Conservation (phyloP, 257 asterid species). For the Nicotiana noctiflora region DNA sequence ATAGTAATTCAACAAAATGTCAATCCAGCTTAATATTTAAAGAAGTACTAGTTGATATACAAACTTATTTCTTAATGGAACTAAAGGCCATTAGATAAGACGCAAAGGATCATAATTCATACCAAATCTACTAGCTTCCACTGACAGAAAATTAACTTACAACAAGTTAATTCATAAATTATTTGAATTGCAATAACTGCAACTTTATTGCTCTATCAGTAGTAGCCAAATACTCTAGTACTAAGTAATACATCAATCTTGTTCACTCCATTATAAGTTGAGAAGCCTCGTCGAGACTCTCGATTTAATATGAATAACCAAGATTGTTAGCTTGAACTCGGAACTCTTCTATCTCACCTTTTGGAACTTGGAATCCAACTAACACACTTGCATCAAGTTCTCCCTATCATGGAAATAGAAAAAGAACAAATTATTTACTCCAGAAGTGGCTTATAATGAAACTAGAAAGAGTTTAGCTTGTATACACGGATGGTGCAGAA, state of each 20-base stretch:
- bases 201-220: not conserved
- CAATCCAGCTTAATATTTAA: too few species aligned
- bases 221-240: not conserved
- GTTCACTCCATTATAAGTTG: conserved; percentile 53
- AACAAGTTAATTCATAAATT: too few species aligned
- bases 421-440: not conserved
- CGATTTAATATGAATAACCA: conserved; percentile 61
- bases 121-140: too few species aligned
- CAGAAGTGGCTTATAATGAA: not conserved
- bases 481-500: not conserved
- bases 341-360: conserved; percentile 61
- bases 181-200: not conserved
- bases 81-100: too few species aligned
- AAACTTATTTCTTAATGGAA: too few species aligned
- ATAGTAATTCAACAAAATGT: too few species aligned
- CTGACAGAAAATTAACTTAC: too few species aligned
- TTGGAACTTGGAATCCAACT: conserved; percentile 74
- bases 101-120: too few species aligned
- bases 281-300: conserved; percentile 51
- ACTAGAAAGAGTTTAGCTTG: not conserved
- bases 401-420: conserved; percentile 36
- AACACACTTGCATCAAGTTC: conserved; percentile 81
- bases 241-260: not conserved
- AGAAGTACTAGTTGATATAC: too few species aligned
- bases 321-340: conserved; percentile 43